Conservation (phyloP, 345 rosid genomes). For the Bruguiera sexangula region DNA sequence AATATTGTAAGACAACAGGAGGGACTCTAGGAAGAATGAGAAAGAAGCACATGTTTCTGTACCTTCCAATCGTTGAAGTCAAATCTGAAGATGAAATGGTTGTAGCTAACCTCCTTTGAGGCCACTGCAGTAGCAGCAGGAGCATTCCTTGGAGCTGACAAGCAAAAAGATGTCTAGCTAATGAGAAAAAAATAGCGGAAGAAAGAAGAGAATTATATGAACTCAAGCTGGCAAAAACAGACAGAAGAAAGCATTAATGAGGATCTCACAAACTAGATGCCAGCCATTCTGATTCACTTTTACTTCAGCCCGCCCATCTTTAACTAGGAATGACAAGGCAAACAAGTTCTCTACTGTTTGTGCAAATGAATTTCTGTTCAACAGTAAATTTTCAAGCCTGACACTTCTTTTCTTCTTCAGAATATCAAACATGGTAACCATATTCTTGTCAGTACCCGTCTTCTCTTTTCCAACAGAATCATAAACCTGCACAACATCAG, state of each 20-base stretch:
- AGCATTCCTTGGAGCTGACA: constrained; percentile 44
- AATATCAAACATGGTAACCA: constrained; percentile 40
- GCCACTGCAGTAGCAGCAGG: constrained; percentile 34
- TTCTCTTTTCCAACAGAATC: constrained; percentile 11
- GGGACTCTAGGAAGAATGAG: too few relatives aligned
- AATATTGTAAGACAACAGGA: background rate
- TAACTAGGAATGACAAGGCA: constrained; percentile 48
- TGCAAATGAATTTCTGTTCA: constrained; percentile 46
- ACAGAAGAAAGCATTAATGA: background rate
- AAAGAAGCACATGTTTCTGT: background rate
- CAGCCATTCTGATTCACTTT: constrained; percentile 29
- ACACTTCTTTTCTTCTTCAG: constrained; percentile 38
- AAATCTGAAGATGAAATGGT: constrained; percentile 47
- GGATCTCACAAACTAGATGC: constrained; percentile 44
- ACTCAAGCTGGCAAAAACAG: background rate
- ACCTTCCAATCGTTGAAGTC: constrained; percentile 52
- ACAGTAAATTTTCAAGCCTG: constrained; percentile 34
- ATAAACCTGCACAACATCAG: constrained; percentile 30
- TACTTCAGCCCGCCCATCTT: constrained; percentile 46
- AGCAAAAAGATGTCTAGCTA: background rate
- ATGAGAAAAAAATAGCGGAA: background rate
- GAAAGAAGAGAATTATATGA: background rate
- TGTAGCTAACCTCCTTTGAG: constrained; percentile 28
- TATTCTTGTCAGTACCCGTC: constrained; percentile 34
- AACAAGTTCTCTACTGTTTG: constrained; percentile 52